Percentiles rank a stretch among this genome's conserved stretches.
Evolutionary conservation across 2,329 filamentous ascomycete species (phyloP).

Genomic region (Neospermospora avenae): DNA sequence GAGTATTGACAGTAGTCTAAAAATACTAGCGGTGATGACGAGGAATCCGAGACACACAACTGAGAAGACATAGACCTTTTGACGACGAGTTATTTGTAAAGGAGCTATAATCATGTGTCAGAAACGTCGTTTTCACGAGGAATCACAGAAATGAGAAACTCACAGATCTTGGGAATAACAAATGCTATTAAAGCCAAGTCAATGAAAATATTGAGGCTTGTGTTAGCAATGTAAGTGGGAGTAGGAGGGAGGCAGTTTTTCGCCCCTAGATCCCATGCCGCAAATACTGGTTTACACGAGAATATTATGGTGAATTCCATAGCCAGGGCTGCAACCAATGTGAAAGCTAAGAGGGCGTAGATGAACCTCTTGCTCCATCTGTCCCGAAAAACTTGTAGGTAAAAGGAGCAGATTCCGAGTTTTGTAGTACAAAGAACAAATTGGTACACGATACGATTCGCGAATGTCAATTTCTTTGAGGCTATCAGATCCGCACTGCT

Average conservation of each 20-base stretch:
- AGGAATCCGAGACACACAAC: conserved; percentile 21
- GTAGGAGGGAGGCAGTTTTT: conserved; percentile 9
- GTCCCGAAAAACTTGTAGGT: conserved; percentile 18
- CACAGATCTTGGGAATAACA: conserved; percentile 22
- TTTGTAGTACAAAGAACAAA: conserved; percentile 20
- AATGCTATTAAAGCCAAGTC: conserved; percentile 23
- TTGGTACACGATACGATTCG: conserved; percentile 16
- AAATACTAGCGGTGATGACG: conserved; percentile 16
- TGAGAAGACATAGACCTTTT: conserved; percentile 18
- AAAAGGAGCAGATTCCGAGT: conserved; percentile 16
- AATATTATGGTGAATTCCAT: conserved; percentile 20
- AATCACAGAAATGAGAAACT: neutral
- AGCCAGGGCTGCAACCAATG: conserved; percentile 8
- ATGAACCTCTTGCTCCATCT: conserved; percentile 4
- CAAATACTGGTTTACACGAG: conserved; percentile 16
- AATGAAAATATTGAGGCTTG: conserved; percentile 15
- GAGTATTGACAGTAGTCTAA: conserved; percentile 9
- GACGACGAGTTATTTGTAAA: conserved; percentile 16
- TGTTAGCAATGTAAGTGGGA: conserved; percentile 9
- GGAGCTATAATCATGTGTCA: conserved; percentile 8
- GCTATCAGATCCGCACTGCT: neutral
- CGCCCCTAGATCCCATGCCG: conserved; percentile 13
- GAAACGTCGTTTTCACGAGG: neutral
- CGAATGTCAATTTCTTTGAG: conserved; percentile 13
- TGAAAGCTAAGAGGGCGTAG: conserved; percentile 6